Percentiles rank a stretch among this genome's conserved stretches.
phyloP scores from a whole-genome alignment of 1,284 basidiomycete genomes.

The Wolfiporia cocos region DNA sequence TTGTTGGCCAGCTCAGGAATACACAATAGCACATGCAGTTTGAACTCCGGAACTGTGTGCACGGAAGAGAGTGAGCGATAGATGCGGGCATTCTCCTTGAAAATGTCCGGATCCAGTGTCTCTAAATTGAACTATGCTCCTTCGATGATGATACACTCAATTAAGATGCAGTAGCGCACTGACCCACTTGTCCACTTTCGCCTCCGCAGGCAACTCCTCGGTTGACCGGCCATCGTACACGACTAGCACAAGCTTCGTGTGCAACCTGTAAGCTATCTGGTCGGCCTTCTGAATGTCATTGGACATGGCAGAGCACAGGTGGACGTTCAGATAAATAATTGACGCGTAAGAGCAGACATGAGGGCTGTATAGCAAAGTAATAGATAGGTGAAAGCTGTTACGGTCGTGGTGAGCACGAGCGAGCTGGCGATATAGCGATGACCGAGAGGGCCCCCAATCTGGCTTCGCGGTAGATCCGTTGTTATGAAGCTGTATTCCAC shows the following conservation, averaged over 20 bases:
- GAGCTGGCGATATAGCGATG: neutral
- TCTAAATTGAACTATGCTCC: slow-evolving; percentile 69
- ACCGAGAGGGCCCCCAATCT: too few species aligned
- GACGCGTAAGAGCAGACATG: slow-evolving; percentile 22
- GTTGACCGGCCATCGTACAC: slow-evolving; percentile 65
- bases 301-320: slow-evolving; percentile 30
- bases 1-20: slow-evolving; percentile 63
- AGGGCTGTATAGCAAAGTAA: slow-evolving; percentile 20
- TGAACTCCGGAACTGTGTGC: slow-evolving; percentile 41
- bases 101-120: slow-evolving; percentile 60
- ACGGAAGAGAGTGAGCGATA: slow-evolving; percentile 57
- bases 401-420: slow-evolving; percentile 23
- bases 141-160: slow-evolving; percentile 1
- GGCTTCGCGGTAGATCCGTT: too few species aligned
- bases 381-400: slow-evolving; percentile 20
- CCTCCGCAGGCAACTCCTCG: slow-evolving; percentile 32
- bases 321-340: slow-evolving; percentile 15
- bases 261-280: slow-evolving; percentile 77
- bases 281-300: slow-evolving; percentile 68
- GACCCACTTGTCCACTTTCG: slow-evolving; percentile 75
- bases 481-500: too few species aligned
- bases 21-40: slow-evolving; percentile 62
- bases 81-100: slow-evolving; percentile 52
- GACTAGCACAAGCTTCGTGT: slow-evolving; percentile 70
- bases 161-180: slow-evolving; percentile 17